Evolutionary conservation across 352 stramenopile genomes (phyloP).

Genomic region (Globisporangium echinulatum): DNA sequence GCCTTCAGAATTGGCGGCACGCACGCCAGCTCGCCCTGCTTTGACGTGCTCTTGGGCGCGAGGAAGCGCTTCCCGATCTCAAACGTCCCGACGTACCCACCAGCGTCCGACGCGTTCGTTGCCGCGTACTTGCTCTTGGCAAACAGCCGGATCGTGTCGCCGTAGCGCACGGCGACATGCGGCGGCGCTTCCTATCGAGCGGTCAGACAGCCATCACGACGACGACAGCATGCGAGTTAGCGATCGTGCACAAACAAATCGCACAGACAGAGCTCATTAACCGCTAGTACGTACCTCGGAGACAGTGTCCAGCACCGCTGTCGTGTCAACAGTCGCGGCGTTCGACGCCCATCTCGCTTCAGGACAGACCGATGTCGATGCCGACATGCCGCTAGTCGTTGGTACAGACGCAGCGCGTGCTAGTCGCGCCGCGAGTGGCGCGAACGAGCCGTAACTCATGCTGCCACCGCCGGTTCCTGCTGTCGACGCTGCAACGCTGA

Average conservation of each 20-base stretch:
- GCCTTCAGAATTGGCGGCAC: constrained; percentile 43
- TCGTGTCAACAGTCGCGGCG: background rate
- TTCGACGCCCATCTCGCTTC: constrained; percentile 4
- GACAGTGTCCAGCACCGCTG: constrained; percentile 11
- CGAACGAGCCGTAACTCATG: constrained; percentile 12
- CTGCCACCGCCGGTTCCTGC: constrained; percentile 4
- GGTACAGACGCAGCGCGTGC: constrained; percentile 11
- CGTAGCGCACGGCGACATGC: constrained; percentile 62
- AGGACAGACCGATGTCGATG: background rate
- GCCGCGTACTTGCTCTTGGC: constrained; percentile 50
- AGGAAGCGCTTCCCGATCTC: constrained; percentile 57
- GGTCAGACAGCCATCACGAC: background rate
- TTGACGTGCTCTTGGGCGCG: constrained; percentile 48
- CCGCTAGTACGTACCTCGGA: constrained; percentile 3
- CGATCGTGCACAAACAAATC: background rate
- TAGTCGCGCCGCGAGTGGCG: constrained; percentile 3
- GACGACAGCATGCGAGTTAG: background rate
- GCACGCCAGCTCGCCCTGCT: constrained; percentile 60
- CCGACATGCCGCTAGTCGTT: constrained; percentile 1
- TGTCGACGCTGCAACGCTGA: constrained; percentile 3
- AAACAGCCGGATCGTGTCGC: constrained; percentile 62
- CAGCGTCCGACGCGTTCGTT: constrained; percentile 4
- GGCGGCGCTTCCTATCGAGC: constrained; percentile 32
- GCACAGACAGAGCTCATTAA: no score
- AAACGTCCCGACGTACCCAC: constrained; percentile 72